These are phyloP conservation scores for Saccharomycopsis sp. DNA, from an alignment of 805 yeast genomes.

Conservation along the genomic window DNA sequence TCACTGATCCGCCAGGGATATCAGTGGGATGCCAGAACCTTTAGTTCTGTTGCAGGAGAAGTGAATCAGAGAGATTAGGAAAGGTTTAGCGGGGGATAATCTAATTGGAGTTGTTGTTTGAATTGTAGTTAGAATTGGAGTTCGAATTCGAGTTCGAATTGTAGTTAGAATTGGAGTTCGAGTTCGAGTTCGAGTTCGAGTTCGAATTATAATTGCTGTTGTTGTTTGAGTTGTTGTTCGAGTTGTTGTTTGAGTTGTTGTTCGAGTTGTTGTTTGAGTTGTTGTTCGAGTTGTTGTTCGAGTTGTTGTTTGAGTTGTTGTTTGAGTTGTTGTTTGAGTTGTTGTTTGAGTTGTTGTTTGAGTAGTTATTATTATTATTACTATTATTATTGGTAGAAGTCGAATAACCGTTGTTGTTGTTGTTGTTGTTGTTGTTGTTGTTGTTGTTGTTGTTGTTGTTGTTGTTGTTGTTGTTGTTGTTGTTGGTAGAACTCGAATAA, in stretches of 20 bases:
- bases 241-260: not conserved
- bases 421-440: not conserved
- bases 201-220: not conserved
- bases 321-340: not conserved
- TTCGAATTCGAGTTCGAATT: not conserved
- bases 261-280: constrained; percentile 1
- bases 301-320: not conserved
- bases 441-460: constrained; percentile 1
- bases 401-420: not conserved
- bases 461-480: constrained; percentile 8
- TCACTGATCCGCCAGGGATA: not conserved
- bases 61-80: not conserved
- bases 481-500: no score
- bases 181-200: not conserved
- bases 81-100: constrained; percentile 1
- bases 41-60: not conserved
- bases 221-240: not conserved
- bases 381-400: not conserved
- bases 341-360: not conserved
- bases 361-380: not conserved
- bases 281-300: not conserved
- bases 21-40: not conserved
- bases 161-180: not conserved
- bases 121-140: not conserved
- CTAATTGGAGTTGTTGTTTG: not conserved